Conservation (phyloP, 495 filamentous ascomycete genomes). For the Penicillium roqueforti region DNA sequence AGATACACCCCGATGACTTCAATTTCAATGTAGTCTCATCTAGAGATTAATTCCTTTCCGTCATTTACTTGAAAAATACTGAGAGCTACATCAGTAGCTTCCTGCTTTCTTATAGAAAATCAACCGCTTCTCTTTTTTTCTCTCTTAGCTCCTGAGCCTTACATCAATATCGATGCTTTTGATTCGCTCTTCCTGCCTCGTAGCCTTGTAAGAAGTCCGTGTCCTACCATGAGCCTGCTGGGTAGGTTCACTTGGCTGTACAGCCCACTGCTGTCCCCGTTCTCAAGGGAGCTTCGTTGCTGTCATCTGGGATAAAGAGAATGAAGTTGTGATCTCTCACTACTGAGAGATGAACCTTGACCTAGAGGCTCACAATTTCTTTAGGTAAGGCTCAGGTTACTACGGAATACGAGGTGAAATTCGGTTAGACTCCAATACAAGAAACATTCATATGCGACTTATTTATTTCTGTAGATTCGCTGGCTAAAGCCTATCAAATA, state of each 20-base stretch:
- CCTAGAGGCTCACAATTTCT: neutral
- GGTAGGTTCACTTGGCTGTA: neutral
- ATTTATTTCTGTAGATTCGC: too few species aligned
- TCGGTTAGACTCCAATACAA: neutral
- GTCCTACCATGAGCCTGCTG: neutral
- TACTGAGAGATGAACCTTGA: neutral
- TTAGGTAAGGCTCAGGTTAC: neutral
- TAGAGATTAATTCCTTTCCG: neutral
- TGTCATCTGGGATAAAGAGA: neutral
- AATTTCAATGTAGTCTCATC: neutral
- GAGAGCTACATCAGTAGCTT: too few species aligned
- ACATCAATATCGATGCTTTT: constrained; percentile 1
- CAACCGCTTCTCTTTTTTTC: too few species aligned
- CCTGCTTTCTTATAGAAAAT: too few species aligned
- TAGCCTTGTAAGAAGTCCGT: neutral
- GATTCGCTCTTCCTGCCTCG: neutral
- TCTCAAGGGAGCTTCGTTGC: neutral
- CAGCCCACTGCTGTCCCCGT: neutral
- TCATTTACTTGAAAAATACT: too few species aligned
- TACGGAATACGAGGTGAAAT: neutral
- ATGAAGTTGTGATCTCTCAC: neutral
- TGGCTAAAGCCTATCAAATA: too few species aligned
- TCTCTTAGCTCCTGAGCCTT: too few species aligned
- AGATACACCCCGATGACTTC: neutral
- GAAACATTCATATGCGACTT: neutral